Evolutionary conservation across 1,139 yeast genomes (phyloP).

Genomic region (Taiozyma sp.): DNA sequence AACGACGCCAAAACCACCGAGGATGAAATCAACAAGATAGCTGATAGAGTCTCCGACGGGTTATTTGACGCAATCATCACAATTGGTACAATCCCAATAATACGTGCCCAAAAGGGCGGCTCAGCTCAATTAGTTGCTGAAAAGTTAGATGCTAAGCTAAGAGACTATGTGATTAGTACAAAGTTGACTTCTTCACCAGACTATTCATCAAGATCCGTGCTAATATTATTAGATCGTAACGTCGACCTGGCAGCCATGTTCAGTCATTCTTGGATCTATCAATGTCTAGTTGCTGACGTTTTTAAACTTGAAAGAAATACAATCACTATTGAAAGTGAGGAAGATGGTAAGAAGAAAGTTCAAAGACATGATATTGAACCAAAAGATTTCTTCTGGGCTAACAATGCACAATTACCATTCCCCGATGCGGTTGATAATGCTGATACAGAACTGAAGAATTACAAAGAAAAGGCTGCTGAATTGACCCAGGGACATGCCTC

Average conservation of each 20-base stretch:
- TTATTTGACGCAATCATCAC: constrained; percentile 78
- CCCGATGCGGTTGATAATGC: constrained; percentile 98
- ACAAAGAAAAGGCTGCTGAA: constrained; percentile 84
- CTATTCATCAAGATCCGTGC: constrained; percentile 60
- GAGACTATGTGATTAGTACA: constrained; percentile 80
- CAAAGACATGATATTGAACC: constrained; percentile 86
- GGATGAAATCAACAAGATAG: constrained; percentile 62
- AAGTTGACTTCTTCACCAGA: constrained; percentile 30
- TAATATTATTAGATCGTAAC: constrained; percentile 81
- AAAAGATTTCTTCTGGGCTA: constrained; percentile 85
- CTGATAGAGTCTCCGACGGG: constrained; percentile 73
- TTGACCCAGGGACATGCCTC: constrained; percentile 80
- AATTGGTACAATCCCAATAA: constrained; percentile 76
- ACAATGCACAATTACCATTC: constrained; percentile 83
- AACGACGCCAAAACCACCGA: constrained; percentile 72
- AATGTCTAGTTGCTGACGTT: constrained; percentile 92
- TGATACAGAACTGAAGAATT: constrained; percentile 73
- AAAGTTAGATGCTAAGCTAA: constrained; percentile 71
- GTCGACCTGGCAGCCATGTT: constrained; percentile 92
- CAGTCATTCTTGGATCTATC: constrained; percentile 96
- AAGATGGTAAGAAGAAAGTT: constrained; percentile 33
- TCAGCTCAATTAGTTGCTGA: constrained; percentile 95
- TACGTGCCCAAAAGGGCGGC: constrained; percentile 87
- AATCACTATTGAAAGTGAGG: constrained; percentile 52
- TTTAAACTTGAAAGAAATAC: constrained; percentile 78